A percentile compares a stretch with the other conserved stretches of the same genome.
These are phyloP conservation scores for Cryphonectria nitschkei DNA, from an alignment of 2,329 filamentous ascomycete species.

Conservation along the genomic window DNA sequence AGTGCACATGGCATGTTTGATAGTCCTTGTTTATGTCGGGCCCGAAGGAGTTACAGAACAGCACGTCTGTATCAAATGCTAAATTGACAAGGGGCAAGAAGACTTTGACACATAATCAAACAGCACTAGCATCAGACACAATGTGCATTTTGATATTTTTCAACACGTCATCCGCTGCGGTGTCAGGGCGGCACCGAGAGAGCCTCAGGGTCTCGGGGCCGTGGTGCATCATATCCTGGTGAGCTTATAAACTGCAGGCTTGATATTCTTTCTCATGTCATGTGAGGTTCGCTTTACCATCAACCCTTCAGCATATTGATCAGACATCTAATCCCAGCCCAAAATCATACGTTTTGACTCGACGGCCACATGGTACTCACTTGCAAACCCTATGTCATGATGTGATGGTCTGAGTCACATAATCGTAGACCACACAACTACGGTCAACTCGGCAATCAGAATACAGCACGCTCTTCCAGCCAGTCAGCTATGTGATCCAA, in stretches of 20 bases:
- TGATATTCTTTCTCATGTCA: not conserved
- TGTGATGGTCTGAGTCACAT: not conserved
- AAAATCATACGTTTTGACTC: not conserved
- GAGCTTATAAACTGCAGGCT: not conserved
- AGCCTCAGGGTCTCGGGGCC: not conserved
- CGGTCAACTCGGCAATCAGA: not conserved
- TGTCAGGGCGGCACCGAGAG: not conserved
- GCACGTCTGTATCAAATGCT: no score
- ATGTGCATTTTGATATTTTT: not conserved
- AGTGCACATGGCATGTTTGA: no score
- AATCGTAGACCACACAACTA: no score
- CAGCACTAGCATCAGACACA: not conserved
- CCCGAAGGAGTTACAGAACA: no score
- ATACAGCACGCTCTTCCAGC: not conserved
- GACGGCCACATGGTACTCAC: not conserved
- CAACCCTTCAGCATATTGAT: not conserved
- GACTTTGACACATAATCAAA: not conserved
- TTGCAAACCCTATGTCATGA: not conserved
- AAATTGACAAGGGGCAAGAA: no score
- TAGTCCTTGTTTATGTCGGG: no score
- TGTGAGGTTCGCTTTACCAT: not conserved
- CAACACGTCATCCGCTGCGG: not conserved
- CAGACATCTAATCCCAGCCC: not conserved
- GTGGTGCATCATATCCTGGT: not conserved
- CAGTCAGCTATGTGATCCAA: not conserved